Conservation (phyloP, 1,284 basidiomycete genomes). For the Tausonia pullulans region DNA sequence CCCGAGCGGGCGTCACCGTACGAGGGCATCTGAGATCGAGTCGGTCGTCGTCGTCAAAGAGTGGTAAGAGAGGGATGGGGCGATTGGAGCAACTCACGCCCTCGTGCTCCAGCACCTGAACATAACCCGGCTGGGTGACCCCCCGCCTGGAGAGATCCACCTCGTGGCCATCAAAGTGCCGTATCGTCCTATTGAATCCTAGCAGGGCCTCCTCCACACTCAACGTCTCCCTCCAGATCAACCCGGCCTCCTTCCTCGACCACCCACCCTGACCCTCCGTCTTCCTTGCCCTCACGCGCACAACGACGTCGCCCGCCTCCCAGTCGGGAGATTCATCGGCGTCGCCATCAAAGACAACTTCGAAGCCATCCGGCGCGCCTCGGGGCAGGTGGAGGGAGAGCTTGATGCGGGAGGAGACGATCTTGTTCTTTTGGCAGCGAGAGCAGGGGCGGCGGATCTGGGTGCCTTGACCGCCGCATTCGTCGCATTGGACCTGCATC, state of each 20-base stretch:
- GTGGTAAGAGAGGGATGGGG: background rate
- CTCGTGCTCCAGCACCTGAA: constrained; percentile 72
- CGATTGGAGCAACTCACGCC: constrained; percentile 39
- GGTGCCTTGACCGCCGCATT: constrained; percentile 71
- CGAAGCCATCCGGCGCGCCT: constrained; percentile 82
- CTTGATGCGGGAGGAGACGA: constrained; percentile 48
- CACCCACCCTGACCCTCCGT: constrained; percentile 54
- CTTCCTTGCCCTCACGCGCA: constrained; percentile 61
- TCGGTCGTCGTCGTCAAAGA: background rate
- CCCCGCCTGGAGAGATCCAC: constrained; percentile 57
- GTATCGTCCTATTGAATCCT: constrained; percentile 54
- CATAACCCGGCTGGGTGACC: constrained; percentile 87
- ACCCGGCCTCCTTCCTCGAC: constrained; percentile 71
- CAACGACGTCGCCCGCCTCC: constrained; percentile 80
- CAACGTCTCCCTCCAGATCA: constrained; percentile 83
- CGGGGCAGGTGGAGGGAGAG: constrained; percentile 69
- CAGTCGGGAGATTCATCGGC: constrained; percentile 86
- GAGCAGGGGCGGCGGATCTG: constrained; percentile 63
- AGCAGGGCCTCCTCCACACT: constrained; percentile 55
- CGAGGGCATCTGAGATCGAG: constrained; percentile 52
- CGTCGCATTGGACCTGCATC: constrained; percentile 57
- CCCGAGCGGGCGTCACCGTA: constrained; percentile 54
- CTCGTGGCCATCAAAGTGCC: constrained; percentile 77
- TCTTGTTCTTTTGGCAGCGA: constrained; percentile 69
- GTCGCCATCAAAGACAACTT: constrained; percentile 83